Evolutionary conservation across 805 yeast species (phyloP), one percentile per base, ranked within the genome.

Genomic region (Candida piceae): DNA sequence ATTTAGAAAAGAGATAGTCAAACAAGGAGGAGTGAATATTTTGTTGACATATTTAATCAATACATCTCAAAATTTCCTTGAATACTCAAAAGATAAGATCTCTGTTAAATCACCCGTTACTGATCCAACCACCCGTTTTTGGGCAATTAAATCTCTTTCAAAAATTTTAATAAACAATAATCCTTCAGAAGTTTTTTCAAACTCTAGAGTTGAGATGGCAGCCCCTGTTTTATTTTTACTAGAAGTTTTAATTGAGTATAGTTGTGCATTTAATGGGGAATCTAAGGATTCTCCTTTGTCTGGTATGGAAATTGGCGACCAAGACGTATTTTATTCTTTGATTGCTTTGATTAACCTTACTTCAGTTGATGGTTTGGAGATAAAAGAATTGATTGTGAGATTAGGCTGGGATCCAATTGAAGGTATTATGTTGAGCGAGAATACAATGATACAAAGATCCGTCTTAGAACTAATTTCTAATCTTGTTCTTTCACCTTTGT

Each of bases 331-430:
- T 42, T 74, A 70, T 39, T 45, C 69, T 0, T 53, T 76, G 23
- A 50, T 72, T 16, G 73, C 80, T 0, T 56, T 77, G 31, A 70
- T 78, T 9, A 76, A 77, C 45, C 36, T 76, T 4, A 55, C 78
- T 0, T 68, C 80, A 0, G 41, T 64, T 2, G 62, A 60, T 3
- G 43, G 55, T 7, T 47, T 49, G 20, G 43, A 52, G 1, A 58
- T 62, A 3, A 60, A 72, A 23, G 62, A 64, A 36, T 48, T 60
- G 8, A 49, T 60, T 5, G 57, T 69, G 47, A 64, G 34, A 23
- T 47, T 42, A 44, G 62, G 51, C 31, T 67, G 37, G 68, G 60
- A 40, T 53, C 57, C 42, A 40, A 43, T 74, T 13, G 51, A 61
- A n/a, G 61, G 64, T 36, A 31, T 56, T 30, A 42, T 58, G 20